Conservation (phyloP, 2,329 filamentous ascomycete genomes). For the Parastagonospora nodorum region DNA sequence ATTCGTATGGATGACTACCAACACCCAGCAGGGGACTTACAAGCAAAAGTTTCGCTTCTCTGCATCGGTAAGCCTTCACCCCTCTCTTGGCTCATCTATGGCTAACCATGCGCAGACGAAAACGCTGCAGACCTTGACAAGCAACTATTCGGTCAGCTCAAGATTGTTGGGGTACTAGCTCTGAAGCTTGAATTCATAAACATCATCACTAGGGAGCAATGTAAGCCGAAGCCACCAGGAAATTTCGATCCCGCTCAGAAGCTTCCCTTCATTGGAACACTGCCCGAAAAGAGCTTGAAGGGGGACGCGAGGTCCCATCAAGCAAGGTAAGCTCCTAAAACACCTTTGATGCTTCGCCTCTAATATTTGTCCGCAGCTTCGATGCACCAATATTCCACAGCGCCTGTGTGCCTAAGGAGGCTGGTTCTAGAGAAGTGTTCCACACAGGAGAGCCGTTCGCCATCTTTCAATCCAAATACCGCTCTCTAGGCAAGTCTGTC, state of each 20-base stretch:
- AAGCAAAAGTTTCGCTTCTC: not conserved
- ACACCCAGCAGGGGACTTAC: not conserved
- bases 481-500: slow-evolving; percentile 9
- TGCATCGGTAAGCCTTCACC: not conserved
- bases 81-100: too few relatives aligned
- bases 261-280: not conserved
- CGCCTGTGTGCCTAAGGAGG: not conserved
- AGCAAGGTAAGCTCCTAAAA: not conserved
- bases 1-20: not conserved
- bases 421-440: not conserved
- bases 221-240: not conserved
- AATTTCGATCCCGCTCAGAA: not conserved
- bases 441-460: slow-evolving; percentile 9
- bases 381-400: not conserved
- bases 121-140: not conserved
- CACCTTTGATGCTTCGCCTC: not conserved
- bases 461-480: slow-evolving; percentile 20
- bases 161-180: not conserved
- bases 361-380: not conserved
- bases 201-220: not conserved
- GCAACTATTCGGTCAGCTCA: not conserved
- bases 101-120: not conserved
- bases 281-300: slow-evolving; percentile 11
- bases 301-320: slow-evolving; percentile 6
- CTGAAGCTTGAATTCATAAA: not conserved